Evolutionary conservation across 306 rosid species (phyloP).

Genomic region (Malus sieversii): DNA sequence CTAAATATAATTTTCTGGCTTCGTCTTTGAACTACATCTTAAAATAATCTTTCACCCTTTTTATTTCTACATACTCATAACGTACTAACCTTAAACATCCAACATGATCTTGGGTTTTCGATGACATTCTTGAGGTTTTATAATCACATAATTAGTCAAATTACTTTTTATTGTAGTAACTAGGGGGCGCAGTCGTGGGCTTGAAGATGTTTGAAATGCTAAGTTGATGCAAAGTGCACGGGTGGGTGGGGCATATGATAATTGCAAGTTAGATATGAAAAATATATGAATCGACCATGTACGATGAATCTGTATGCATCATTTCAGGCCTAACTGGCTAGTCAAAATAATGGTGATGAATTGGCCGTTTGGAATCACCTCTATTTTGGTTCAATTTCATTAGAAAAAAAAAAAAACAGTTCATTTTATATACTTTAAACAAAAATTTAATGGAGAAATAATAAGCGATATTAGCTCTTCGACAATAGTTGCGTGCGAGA

Average conservation of each 20-base stretch:
- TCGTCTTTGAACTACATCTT: not conserved
- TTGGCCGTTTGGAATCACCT: slow-evolving; percentile 5
- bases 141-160: not conserved
- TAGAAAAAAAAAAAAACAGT: too few species aligned
- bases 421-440: not conserved
- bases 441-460: too few species aligned
- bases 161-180: not conserved
- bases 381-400: not conserved
- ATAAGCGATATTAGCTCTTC: too few species aligned
- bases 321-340: slow-evolving; percentile 34
- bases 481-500: too few species aligned
- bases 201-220: not conserved
- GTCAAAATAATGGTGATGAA: slow-evolving; percentile 24
- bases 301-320: slow-evolving; percentile 61
- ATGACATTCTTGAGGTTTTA: not conserved
- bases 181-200: not conserved
- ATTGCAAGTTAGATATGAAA: slow-evolving; percentile 14
- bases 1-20: too few species aligned
- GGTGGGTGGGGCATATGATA: slow-evolving; percentile 12
- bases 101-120: not conserved
- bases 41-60: not conserved
- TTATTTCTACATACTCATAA: not conserved
- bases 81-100: not conserved
- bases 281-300: slow-evolving; percentile 29
- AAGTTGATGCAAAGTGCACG: slow-evolving; percentile 30